phyloP scores from a whole-genome alignment of 2,329 filamentous ascomycete species.

The Cladosporium oxysporum region DNA sequence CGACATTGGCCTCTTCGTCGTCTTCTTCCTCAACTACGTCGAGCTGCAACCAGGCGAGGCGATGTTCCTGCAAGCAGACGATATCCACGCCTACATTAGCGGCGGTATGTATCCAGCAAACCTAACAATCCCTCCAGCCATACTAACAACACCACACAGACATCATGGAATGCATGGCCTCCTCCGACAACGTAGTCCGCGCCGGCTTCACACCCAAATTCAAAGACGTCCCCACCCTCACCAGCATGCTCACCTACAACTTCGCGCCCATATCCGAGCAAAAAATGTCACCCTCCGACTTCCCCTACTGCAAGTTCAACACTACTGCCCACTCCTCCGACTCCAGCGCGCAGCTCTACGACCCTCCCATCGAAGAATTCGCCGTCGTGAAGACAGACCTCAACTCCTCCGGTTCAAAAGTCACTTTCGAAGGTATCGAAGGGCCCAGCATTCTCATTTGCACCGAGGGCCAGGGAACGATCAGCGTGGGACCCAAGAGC shows the following conservation, averaged over 20 bases:
- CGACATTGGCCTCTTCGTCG: constrained; percentile 90
- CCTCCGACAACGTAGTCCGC: constrained; percentile 97
- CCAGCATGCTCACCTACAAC: constrained; percentile 89
- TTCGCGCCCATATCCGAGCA: constrained; percentile 94
- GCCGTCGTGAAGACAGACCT: constrained; percentile 81
- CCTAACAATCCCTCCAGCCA: not conserved
- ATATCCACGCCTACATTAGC: constrained; percentile 93
- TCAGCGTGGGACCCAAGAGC: constrained; percentile 79
- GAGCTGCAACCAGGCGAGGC: constrained; percentile 85
- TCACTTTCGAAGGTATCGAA: constrained; percentile 80
- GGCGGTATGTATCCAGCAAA: constrained; percentile 48
- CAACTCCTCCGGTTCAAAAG: constrained; percentile 70
- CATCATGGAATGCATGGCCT: constrained; percentile 98
- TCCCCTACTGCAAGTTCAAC: constrained; percentile 83
- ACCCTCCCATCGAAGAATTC: constrained; percentile 96
- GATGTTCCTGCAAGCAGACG: constrained; percentile 93
- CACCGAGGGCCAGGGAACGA: constrained; percentile 77
- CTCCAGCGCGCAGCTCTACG: constrained; percentile 75
- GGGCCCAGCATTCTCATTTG: constrained; percentile 94
- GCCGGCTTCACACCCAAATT: constrained; percentile 98
- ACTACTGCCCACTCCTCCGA: constrained; percentile 76
- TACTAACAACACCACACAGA: constrained; percentile 50
- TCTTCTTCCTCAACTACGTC: constrained; percentile 97
- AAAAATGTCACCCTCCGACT: constrained; percentile 84
- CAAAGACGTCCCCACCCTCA: constrained; percentile 89